Percentiles rank a stretch among this genome's conserved stretches.
These are phyloP conservation scores for Fistulinella prunicolor DNA, from an alignment of 768 basidiomycete genomes.

Conservation along the genomic window DNA sequence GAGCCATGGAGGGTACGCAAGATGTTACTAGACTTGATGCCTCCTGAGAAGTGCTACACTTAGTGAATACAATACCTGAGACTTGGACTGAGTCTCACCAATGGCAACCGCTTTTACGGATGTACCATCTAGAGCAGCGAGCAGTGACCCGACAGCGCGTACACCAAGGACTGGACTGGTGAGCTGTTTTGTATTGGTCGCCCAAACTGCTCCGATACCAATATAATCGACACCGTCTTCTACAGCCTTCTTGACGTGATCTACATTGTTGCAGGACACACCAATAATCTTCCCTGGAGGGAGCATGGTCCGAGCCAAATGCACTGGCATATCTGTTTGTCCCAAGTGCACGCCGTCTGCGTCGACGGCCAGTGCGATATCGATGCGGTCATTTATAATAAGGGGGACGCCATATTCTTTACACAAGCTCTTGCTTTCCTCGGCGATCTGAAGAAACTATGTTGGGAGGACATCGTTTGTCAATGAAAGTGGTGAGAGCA, in stretches of 20 bases:
- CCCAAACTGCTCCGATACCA: constrained; percentile 84
- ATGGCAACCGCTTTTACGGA: constrained; percentile 77
- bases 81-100: constrained; percentile 45
- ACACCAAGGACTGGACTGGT: constrained; percentile 65
- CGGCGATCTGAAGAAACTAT: constrained; percentile 78
- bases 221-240: constrained; percentile 76
- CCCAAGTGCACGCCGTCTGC: constrained; percentile 87
- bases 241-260: constrained; percentile 62
- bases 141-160: constrained; percentile 63
- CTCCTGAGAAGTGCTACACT: constrained; percentile 49
- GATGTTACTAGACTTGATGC: constrained; percentile 78
- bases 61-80: background rate
- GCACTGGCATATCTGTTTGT: constrained; percentile 79
- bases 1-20: constrained; percentile 73
- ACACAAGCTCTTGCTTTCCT: constrained; percentile 66
- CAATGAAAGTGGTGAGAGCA: background rate
- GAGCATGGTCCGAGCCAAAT: constrained; percentile 62
- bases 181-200: constrained; percentile 76
- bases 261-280: constrained; percentile 67
- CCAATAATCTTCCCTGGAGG: constrained; percentile 74
- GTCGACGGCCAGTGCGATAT: constrained; percentile 76
- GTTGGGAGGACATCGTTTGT: background rate
- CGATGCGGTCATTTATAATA: constrained; percentile 85
- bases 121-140: constrained; percentile 63
- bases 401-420: constrained; percentile 75